Conservation (phyloP, 257 asterid species). For the Thymus mandschuricus region DNA sequence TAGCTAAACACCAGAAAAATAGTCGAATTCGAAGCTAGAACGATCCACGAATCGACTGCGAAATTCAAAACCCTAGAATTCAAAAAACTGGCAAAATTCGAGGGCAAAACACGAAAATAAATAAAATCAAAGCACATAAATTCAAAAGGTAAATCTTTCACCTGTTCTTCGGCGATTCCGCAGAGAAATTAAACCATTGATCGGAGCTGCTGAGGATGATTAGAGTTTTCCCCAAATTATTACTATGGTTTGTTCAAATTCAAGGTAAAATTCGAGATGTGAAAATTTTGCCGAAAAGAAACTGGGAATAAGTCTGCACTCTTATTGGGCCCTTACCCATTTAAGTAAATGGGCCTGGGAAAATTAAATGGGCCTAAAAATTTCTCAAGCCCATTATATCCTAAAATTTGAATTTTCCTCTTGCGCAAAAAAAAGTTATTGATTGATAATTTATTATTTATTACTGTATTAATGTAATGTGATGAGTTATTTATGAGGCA, state of each 20-base stretch:
- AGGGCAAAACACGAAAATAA: neutral
- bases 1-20: neutral
- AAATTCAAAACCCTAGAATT: conserved; percentile 36
- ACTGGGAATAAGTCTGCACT: neutral
- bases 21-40: neutral
- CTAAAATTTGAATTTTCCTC: too few species aligned
- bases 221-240: neutral
- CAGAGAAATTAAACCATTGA: neutral
- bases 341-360: neutral
- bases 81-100: conserved; percentile 18
- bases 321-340: conserved; percentile 18
- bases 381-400: neutral
- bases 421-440: too few species aligned
- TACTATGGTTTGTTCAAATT: too few species aligned
- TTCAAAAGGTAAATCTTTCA: neutral
- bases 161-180: conserved; percentile 18
- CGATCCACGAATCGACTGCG: neutral
- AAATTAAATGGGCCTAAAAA: neutral
- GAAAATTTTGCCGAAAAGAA: neutral
- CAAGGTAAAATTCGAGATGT: too few species aligned
- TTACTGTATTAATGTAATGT: too few species aligned
- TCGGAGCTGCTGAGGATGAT: neutral
- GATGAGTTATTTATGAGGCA: too few species aligned
- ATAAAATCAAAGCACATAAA: neutral
- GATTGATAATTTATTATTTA: too few species aligned